phyloP scores from a whole-genome alignment of 139 green algal genomes.

The Chlamydomonas eustigma region DNA sequence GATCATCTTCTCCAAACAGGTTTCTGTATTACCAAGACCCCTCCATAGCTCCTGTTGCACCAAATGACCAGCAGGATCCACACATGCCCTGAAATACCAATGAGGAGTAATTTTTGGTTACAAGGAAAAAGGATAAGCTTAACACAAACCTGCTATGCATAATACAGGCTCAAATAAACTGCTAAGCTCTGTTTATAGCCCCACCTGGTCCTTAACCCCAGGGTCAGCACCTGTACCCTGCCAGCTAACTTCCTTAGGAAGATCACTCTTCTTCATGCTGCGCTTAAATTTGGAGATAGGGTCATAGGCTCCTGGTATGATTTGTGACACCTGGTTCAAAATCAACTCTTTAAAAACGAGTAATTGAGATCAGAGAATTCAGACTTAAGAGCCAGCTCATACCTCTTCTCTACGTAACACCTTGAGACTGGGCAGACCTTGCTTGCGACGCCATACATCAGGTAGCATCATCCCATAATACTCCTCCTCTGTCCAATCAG shows the following conservation, averaged over 20 bases:
- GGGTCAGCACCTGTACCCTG: slow-evolving; percentile 42
- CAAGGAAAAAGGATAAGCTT: no score
- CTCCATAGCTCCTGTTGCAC: slow-evolving; percentile 48
- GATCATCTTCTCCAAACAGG: no score
- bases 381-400: no score
- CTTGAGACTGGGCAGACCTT: slow-evolving; percentile 6
- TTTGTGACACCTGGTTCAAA: not conserved
- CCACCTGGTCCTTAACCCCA: slow-evolving; percentile 57
- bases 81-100: slow-evolving; percentile 38
- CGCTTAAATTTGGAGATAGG: slow-evolving; percentile 14
- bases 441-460: not conserved
- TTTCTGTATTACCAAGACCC: no score
- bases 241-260: slow-evolving; percentile 44
- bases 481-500: slow-evolving; percentile 32
- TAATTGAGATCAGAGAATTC: no score
- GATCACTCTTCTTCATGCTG: slow-evolving; percentile 2
- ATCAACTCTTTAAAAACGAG: no score
- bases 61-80: slow-evolving; percentile 47
- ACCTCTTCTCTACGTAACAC: not conserved
- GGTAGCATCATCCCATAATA: slow-evolving; percentile 14
- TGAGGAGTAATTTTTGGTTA: no score
- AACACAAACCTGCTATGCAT: no score
- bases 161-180: no score
- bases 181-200: no score
- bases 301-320: slow-evolving; percentile 4